Percentiles rank a stretch among this genome's conserved stretches.
Conservation (phyloP, 805 yeast species). For the Candida sonorensis region DNA sequence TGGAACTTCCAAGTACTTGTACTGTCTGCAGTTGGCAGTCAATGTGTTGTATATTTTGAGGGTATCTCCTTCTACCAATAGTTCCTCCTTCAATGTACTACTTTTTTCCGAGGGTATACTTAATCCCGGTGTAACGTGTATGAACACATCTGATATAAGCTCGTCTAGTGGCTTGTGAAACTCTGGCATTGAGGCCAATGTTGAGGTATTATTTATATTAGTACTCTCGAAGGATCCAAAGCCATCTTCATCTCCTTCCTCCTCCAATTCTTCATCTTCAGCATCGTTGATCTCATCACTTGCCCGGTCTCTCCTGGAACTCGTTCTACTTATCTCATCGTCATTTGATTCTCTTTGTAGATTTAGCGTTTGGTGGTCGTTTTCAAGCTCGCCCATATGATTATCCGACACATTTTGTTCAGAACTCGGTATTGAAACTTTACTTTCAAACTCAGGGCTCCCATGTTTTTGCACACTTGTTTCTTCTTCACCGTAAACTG, state of each 20-base stretch:
- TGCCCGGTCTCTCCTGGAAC: too few relatives aligned
- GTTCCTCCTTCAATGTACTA: too few relatives aligned
- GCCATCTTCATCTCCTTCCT: slow-evolving; percentile 12
- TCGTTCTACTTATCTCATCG: too few relatives aligned
- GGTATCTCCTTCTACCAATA: background rate
- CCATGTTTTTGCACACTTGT: too few relatives aligned
- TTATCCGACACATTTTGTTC: background rate
- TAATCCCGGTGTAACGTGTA: background rate
- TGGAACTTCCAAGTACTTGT: background rate
- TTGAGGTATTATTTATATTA: background rate
- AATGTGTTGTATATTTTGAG: slow-evolving; percentile 9
- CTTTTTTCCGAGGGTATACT: background rate
- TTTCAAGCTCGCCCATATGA: too few relatives aligned
- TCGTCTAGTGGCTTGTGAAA: slow-evolving; percentile 5
- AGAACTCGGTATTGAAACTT: too few relatives aligned
- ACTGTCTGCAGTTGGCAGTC: slow-evolving; percentile 5
- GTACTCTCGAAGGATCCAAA: slow-evolving; percentile 21
- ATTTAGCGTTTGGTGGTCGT: too few relatives aligned
- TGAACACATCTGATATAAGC: slow-evolving; percentile 4
- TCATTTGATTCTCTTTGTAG: too few relatives aligned
- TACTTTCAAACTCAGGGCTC: too few relatives aligned
- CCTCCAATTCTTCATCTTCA: background rate
- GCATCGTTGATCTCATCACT: background rate
- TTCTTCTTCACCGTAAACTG: too few relatives aligned
- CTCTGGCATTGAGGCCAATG: background rate